Evolutionary conservation across 2,329 filamentous ascomycete genomes (phyloP).

Genomic region (Calonectria multiphialidica): DNA sequence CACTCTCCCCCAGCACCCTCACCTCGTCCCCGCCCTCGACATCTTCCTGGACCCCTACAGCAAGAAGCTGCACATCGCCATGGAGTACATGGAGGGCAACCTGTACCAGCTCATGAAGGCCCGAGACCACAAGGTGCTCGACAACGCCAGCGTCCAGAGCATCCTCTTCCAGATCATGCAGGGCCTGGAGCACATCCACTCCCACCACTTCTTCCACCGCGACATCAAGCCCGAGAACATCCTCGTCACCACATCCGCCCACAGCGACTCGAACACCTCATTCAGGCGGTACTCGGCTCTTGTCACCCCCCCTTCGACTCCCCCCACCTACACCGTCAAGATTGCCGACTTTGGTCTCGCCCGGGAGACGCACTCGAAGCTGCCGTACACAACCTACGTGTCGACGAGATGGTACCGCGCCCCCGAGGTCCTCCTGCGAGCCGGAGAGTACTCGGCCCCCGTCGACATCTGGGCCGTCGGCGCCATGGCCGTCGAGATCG

Average conservation of each 20-base stretch:
- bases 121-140: constrained; percentile 92
- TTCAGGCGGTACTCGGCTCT: constrained; percentile 94
- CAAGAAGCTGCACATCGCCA: constrained; percentile 96
- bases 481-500: constrained; percentile 98
- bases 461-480: constrained; percentile 99
- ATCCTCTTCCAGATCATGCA: constrained; percentile 97
- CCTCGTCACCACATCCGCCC: constrained; percentile 90
- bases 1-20: constrained; percentile 86
- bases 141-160: constrained; percentile 94
- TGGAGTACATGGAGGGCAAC: constrained; percentile 99
- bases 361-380: constrained; percentile 95
- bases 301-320: constrained; percentile 94
- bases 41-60: constrained; percentile 97
- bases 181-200: constrained; percentile 96
- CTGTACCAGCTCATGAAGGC: constrained; percentile 99
- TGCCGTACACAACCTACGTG: constrained; percentile 98
- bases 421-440: constrained; percentile 91
- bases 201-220: constrained; percentile 97
- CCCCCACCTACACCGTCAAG: constrained; percentile 94
- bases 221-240: constrained; percentile 99
- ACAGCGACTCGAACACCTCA: constrained; percentile 83
- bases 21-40: constrained; percentile 96
- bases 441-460: constrained; percentile 96
- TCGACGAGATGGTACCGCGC: constrained; percentile 98
- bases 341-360: constrained; percentile 98